A percentile compares a stretch with the other conserved stretches of the same genome.
phyloP scores from a whole-genome alignment of 495 filamentous ascomycete species.

The Tetracladium marchalianum region DNA sequence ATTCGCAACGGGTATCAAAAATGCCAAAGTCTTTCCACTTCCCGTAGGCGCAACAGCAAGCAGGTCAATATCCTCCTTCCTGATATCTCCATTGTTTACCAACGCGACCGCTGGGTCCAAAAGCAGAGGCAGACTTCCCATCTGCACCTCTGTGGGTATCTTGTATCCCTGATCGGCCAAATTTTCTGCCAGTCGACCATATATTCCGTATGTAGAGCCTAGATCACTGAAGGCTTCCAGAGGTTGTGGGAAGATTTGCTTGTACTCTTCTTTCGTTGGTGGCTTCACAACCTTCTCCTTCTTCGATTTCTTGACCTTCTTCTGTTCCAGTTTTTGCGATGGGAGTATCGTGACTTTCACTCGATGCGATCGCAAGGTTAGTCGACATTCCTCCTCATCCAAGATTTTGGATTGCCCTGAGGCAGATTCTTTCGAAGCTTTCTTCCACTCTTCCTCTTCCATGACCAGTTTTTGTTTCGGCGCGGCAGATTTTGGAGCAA shows the following conservation, averaged over 20 bases:
- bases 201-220: conserved; percentile 56
- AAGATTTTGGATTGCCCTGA: conserved; percentile 15
- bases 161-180: conserved; percentile 74
- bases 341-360: conserved; percentile 72
- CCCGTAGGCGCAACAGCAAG: conserved; percentile 87
- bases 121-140: conserved; percentile 73
- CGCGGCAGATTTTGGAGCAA: conserved; percentile 22
- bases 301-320: conserved; percentile 39
- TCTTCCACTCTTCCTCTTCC: conserved; percentile 12
- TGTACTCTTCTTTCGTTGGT: conserved; percentile 33
- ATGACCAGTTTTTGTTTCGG: conserved; percentile 17
- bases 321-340: conserved; percentile 25
- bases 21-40: conserved; percentile 93
- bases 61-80: conserved; percentile 47
- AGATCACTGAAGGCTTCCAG: conserved; percentile 69
- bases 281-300: conserved; percentile 43
- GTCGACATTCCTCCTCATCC: conserved; percentile 58
- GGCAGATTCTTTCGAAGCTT: conserved; percentile 5
- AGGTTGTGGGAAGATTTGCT: conserved; percentile 60
- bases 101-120: conserved; percentile 41
- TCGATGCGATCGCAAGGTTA: conserved; percentile 71
- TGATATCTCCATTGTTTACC: conserved; percentile 12
- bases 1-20: conserved; percentile 78
- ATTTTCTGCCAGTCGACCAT: conserved; percentile 62
- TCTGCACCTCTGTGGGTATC: conserved; percentile 86